Conservation (phyloP, 495 filamentous ascomycete genomes). For the Penicillium arizonense region DNA sequence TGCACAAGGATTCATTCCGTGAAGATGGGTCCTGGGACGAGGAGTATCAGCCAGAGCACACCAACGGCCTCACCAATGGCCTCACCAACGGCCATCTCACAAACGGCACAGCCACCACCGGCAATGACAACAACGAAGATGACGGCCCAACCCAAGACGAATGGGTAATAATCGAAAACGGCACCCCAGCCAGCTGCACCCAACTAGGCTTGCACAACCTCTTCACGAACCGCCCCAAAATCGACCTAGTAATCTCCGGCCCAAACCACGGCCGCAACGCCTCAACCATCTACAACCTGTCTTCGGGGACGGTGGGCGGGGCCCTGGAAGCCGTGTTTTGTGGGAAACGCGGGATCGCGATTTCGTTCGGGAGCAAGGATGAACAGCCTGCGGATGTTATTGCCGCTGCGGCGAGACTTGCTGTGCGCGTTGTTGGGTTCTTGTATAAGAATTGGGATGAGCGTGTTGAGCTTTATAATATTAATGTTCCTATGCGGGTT, state of each 20-base stretch:
- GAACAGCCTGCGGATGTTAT: constrained; percentile 71
- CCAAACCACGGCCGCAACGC: constrained; percentile 96
- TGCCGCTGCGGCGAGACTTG: constrained; percentile 60
- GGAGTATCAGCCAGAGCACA: constrained; percentile 32
- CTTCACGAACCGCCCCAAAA: constrained; percentile 67
- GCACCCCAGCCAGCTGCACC: constrained; percentile 81
- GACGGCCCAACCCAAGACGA: constrained; percentile 25
- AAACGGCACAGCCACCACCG: too few species aligned
- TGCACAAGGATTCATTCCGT: constrained; percentile 60
- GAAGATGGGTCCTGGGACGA: constrained; percentile 50
- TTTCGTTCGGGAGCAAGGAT: constrained; percentile 79
- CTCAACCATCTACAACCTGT: constrained; percentile 86
- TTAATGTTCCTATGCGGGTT: constrained; percentile 76
- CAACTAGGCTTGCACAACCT: constrained; percentile 89
- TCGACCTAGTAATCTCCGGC: constrained; percentile 86
- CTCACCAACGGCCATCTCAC: too few species aligned
- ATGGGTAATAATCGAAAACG: constrained; percentile 86
- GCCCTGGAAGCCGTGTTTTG: constrained; percentile 91
- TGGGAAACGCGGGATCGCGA: constrained; percentile 69
- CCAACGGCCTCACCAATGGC: constrained; percentile 6
- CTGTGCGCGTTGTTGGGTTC: constrained; percentile 73
- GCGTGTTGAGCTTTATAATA: constrained; percentile 78
- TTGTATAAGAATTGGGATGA: constrained; percentile 68
- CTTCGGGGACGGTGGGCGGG: constrained; percentile 85
- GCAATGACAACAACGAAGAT: too few species aligned